These are phyloP conservation scores for Kodamaea suecica DNA, from an alignment of 1,139 yeast species.

Conservation along the genomic window DNA sequence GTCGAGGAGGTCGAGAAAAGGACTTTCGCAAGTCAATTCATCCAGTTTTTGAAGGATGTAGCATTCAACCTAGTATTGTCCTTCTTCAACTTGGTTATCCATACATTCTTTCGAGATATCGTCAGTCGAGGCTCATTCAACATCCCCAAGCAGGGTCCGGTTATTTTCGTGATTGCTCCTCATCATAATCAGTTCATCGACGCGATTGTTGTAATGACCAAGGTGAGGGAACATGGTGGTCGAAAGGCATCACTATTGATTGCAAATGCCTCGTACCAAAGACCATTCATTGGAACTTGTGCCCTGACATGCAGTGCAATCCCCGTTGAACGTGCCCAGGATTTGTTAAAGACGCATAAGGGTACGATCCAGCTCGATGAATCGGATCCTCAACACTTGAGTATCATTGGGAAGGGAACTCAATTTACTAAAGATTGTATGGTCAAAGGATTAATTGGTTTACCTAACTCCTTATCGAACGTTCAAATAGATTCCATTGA, in stretches of 20 bases:
- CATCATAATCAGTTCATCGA: constrained; percentile 48
- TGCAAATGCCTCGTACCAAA: constrained; percentile 18
- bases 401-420: constrained; percentile 49
- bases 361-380: constrained; percentile 47
- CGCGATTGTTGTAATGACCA: constrained; percentile 40
- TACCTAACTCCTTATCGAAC: constrained; percentile 58
- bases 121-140: constrained; percentile 39
- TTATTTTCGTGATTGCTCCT: constrained; percentile 46
- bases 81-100: constrained; percentile 36
- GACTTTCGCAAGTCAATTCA: neutral
- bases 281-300: constrained; percentile 45
- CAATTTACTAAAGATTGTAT: constrained; percentile 44
- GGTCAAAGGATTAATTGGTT: constrained; percentile 57
- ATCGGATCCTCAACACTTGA: constrained; percentile 29
- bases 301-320: constrained; percentile 61
- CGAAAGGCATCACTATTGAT: constrained; percentile 30
- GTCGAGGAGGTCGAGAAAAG: neutral
- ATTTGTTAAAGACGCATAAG: constrained; percentile 44
- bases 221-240: constrained; percentile 32
- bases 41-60: constrained; percentile 5
- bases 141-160: constrained; percentile 39
- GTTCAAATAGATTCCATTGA: constrained; percentile 51
- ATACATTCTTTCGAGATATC: constrained; percentile 45
- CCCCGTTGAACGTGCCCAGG: constrained; percentile 76
- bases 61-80: constrained; percentile 23